These are phyloP conservation scores for Podaxis sp. DNA, from an alignment of 768 basidiomycete species.

Conservation along the genomic window DNA sequence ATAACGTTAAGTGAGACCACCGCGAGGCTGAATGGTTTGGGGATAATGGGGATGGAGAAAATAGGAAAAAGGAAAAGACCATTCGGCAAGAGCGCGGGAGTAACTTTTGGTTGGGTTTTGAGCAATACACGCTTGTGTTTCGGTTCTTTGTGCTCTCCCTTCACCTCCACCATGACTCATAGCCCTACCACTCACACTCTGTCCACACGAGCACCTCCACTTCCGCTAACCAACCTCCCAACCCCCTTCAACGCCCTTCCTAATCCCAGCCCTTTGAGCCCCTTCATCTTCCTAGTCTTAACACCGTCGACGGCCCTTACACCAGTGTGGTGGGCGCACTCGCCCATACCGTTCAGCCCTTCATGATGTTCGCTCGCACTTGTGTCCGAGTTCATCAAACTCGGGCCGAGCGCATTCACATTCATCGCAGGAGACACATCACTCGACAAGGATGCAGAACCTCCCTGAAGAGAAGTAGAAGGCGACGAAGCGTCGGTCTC, in stretches of 20 bases:
- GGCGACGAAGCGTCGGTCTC: neutral
- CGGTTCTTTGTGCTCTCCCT: neutral
- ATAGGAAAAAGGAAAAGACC: neutral
- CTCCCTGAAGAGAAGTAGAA: neutral
- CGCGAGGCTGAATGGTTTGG: neutral
- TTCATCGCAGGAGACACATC: neutral
- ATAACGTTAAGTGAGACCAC: too few relatives aligned
- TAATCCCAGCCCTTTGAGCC: neutral
- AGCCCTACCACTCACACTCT: neutral
- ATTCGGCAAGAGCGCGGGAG: too few relatives aligned
- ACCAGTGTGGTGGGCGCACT: neutral
- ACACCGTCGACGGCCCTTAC: neutral
- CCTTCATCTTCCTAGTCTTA: neutral
- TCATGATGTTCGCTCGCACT: neutral
- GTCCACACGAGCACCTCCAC: neutral
- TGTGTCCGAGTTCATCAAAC: neutral
- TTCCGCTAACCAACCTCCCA: neutral
- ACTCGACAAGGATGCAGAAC: neutral
- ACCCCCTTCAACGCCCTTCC: neutral
- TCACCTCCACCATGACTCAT: neutral
- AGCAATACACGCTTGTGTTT: neutral
- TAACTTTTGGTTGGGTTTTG: too few relatives aligned
- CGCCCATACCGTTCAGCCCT: neutral
- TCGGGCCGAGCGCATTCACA: neutral
- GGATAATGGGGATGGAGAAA: neutral